Conservation (phyloP, 176 grass and related monocot genomes). For the Chrysopogon serrulatus region DNA sequence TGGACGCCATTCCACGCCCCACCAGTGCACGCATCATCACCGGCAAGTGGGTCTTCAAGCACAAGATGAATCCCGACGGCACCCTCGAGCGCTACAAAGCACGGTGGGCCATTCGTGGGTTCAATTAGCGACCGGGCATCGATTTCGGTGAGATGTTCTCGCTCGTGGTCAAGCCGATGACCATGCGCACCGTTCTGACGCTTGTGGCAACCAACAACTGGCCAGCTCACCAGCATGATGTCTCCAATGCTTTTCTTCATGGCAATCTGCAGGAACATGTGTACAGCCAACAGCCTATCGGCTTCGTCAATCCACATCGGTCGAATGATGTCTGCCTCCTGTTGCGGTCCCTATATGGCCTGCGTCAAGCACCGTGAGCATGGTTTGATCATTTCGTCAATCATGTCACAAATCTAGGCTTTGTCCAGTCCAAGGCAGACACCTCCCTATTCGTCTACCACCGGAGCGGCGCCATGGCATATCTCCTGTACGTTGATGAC, state of each 20-base stretch:
- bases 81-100: background rate
- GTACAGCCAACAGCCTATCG: background rate
- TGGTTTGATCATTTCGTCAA: background rate
- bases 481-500: no score
- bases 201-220: background rate
- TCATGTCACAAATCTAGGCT: background rate
- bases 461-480: no score
- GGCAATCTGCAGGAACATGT: background rate
- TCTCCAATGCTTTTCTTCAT: background rate
- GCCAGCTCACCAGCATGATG: background rate
- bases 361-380: background rate
- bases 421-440: background rate
- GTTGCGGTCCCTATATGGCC: background rate
- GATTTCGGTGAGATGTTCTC: background rate
- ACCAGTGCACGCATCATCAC: no score
- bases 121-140: background rate
- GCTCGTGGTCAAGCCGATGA: background rate
- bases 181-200: background rate
- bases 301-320: rapidly evolving
- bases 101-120: background rate
- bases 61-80: no score
- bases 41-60: no score
- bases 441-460: no score
- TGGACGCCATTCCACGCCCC: no score
- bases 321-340: background rate